Evolutionary conservation across 2,329 filamentous ascomycete species (phyloP).

Genomic region (Calonectria pseudoturangicola): DNA sequence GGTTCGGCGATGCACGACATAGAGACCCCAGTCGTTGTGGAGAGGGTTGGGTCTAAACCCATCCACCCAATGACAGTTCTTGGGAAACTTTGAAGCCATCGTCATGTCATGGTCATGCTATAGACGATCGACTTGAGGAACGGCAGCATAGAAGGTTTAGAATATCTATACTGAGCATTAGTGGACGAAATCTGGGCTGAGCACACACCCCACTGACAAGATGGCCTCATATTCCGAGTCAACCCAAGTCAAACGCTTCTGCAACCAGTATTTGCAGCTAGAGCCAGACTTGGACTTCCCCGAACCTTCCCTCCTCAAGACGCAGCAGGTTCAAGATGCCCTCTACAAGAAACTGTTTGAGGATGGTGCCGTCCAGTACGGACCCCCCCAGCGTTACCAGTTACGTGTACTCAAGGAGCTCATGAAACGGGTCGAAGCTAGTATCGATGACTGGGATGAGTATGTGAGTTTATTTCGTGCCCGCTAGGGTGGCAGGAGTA

Average conservation of each 20-base stretch:
- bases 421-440: slow-evolving; percentile 80
- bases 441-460: slow-evolving; percentile 88
- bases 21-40: slow-evolving; percentile 50
- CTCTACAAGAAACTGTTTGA: slow-evolving; percentile 82
- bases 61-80: slow-evolving; percentile 39
- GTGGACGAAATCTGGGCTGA: neutral
- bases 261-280: slow-evolving; percentile 87
- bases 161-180: neutral
- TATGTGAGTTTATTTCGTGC: slow-evolving; percentile 78
- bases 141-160: neutral
- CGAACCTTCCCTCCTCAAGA: slow-evolving; percentile 72
- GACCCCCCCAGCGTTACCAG: slow-evolving; percentile 82
- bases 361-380: slow-evolving; percentile 69
- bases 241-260: slow-evolving; percentile 70
- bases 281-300: slow-evolving; percentile 80
- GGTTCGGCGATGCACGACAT: slow-evolving; percentile 39
- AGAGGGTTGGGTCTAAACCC: slow-evolving; percentile 42
- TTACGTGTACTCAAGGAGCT: slow-evolving; percentile 84
- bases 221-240: slow-evolving; percentile 44
- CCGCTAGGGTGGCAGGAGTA: neutral
- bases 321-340: slow-evolving; percentile 77
- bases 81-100: slow-evolving; percentile 41
- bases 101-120: slow-evolving; percentile 34
- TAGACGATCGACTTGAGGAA: slow-evolving; percentile 28
- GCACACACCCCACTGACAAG: slow-evolving; percentile 1